Evolutionary conservation across 805 yeast genomes (phyloP).

Genomic region (Candida odintsovae): DNA sequence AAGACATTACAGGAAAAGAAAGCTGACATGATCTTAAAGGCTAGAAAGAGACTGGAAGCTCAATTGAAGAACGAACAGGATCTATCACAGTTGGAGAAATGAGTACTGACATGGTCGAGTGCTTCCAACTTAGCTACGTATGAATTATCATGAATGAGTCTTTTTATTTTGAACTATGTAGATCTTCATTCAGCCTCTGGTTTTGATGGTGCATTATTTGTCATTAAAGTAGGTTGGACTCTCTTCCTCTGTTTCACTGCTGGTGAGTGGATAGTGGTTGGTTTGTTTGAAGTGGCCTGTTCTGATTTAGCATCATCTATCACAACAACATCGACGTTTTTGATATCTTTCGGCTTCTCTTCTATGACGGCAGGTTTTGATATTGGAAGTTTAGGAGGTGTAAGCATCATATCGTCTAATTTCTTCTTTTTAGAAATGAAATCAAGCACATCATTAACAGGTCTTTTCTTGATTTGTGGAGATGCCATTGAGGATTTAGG

Average conservation of each 20-base stretch:
- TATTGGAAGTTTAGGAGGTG: not conserved
- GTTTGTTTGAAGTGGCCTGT: no score
- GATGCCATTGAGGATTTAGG: slow-evolving; percentile 3
- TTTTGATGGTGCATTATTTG: not conserved
- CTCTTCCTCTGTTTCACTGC: slow-evolving; percentile 27
- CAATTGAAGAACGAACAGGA: slow-evolving; percentile 24
- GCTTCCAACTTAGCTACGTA: not conserved
- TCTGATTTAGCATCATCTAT: not conserved
- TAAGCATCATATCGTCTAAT: not conserved
- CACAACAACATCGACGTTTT: not conserved
- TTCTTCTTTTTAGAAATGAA: not conserved
- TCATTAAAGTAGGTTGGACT: slow-evolving; percentile 9
- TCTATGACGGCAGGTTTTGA: not conserved
- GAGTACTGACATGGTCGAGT: not conserved
- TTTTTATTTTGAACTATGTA: not conserved
- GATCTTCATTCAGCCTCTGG: not conserved
- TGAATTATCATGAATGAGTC: not conserved
- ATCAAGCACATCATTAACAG: not conserved
- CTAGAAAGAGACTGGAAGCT: slow-evolving; percentile 51
- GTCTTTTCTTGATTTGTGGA: slow-evolving; percentile 5
- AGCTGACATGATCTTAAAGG: slow-evolving; percentile 53
- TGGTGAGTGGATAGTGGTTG: slow-evolving; percentile 2
- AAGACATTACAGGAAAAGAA: slow-evolving; percentile 41
- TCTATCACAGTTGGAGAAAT: slow-evolving; percentile 15
- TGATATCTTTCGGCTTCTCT: not conserved